Evolutionary conservation across 2,329 filamentous ascomycete genomes (phyloP), one percentile per base, ranked within the genome.

Genomic region (Diaporthe ampelina): DNA sequence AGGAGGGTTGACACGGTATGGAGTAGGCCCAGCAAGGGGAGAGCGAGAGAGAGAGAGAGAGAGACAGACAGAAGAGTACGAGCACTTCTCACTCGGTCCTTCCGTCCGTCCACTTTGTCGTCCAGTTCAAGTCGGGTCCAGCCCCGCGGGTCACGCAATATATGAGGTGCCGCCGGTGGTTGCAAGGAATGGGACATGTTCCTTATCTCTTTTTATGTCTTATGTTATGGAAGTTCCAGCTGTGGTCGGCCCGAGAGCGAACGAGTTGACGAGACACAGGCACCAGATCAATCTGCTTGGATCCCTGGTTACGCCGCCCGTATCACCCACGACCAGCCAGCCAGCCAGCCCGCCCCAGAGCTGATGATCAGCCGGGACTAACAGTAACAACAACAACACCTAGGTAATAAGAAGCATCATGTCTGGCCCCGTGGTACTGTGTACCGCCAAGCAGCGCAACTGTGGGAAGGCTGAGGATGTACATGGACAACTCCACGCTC

Each of bases 141-240:
- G 48, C 29, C 35, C 29, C 45, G 21, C 45, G 21, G 32, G 63
- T 54, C 63, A 68, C 29, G 45, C 48, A 54, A 68, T 68, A 68
- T 54, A 54, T 54, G 63, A 54, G n/a, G n/a, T 40, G 32, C 63
- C 32, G 32, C n/a, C 15, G 32, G 37, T 24, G 48, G 32, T 26
- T 10, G 63, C 21, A n/a, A 67, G 63, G 63, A 67, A 52, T 67
- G 63, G 45, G n/a, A 67, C 19, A 24, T 26, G 43, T 50, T 54
- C 63, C 63, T 68, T 68, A 68, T 68, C 63, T 68, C 40, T 68
- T n/a, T n/a, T 26, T 32, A 67, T 67, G 50, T 67, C 61, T 35
- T 67, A 43, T 67, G 43, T 65, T 67, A 40, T 67, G 32, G 29
- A n/a, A 54, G n/a, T 35, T 17, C 40, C 17, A 63, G 35, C 10